These are phyloP conservation scores for Podaxis sp. DNA, from an alignment of 768 basidiomycete genomes.

Conservation along the genomic window DNA sequence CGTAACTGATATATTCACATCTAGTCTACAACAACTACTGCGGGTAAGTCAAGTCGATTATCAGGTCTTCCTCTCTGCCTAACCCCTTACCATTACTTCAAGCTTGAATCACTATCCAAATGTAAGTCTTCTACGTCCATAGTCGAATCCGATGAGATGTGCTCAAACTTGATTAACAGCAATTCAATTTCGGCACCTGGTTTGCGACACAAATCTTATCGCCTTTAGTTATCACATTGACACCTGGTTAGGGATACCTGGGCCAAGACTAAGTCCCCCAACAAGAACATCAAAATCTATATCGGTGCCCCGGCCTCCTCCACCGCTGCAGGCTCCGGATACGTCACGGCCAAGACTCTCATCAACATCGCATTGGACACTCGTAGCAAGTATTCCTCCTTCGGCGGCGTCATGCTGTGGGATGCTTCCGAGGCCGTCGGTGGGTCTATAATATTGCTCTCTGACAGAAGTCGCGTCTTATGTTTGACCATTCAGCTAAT, in stretches of 20 bases:
- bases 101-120: slow-evolving; percentile 37
- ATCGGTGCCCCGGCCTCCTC: slow-evolving; percentile 51
- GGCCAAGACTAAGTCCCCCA: slow-evolving; percentile 50
- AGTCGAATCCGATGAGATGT: not conserved
- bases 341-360: slow-evolving; percentile 38
- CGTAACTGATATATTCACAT: not conserved
- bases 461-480: not conserved
- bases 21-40: slow-evolving; percentile 43
- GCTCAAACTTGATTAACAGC: slow-evolving; percentile 17
- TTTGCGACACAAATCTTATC: slow-evolving; percentile 12
- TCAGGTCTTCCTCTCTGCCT: not conserved
- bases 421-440: slow-evolving; percentile 36
- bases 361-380: slow-evolving; percentile 34
- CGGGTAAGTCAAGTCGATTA: slow-evolving; percentile 15
- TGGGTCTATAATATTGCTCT: slow-evolving; percentile 7
- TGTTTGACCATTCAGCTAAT: slow-evolving; percentile 24
- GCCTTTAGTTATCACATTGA: not conserved
- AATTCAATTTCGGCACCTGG: slow-evolving; percentile 48
- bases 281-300: slow-evolving; percentile 49
- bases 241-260: slow-evolving; percentile 40
- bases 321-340: slow-evolving; percentile 48
- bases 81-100: not conserved
- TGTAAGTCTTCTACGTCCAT: slow-evolving; percentile 19
- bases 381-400: slow-evolving; percentile 43
- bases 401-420: slow-evolving; percentile 48